Percentiles rank a stretch among this genome's conserved stretches.
Evolutionary conservation across 805 yeast genomes (phyloP).

Genomic region (Wickerhamiella occidentalis): DNA sequence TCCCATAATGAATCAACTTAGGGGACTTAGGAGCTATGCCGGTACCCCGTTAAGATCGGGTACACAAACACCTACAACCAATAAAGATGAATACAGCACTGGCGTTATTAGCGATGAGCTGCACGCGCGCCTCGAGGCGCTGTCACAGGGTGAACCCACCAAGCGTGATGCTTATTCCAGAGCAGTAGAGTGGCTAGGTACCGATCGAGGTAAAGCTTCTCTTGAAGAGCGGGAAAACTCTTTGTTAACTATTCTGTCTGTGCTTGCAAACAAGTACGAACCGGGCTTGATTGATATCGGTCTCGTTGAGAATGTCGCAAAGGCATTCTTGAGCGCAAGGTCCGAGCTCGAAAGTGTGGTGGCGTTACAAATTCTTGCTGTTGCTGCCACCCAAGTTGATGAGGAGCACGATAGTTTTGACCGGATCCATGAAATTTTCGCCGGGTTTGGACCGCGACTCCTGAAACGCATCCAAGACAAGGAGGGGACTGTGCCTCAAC

Average conservation of each 20-base stretch:
- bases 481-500: constrained; percentile 12
- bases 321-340: constrained; percentile 21
- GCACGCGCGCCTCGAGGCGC: constrained; percentile 19
- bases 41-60: constrained; percentile 9
- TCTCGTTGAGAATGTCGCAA: constrained; percentile 15
- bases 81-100: constrained; percentile 14
- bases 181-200: constrained; percentile 22
- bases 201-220: constrained; percentile 25
- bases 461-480: constrained; percentile 14
- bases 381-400: constrained; percentile 20
- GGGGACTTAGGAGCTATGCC: constrained; percentile 4
- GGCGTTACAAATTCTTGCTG: constrained; percentile 24
- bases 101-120: constrained; percentile 19
- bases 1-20: not conserved
- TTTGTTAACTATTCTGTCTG: constrained; percentile 21
- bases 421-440: constrained; percentile 17
- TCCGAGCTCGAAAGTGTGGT: constrained; percentile 25
- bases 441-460: constrained; percentile 12
- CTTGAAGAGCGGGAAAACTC: constrained; percentile 27
- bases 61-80: constrained; percentile 4
- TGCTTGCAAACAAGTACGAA: constrained; percentile 25
- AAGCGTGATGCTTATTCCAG: constrained; percentile 16
- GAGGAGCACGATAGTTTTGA: constrained; percentile 20
- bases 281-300: constrained; percentile 22
- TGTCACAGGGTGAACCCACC: constrained; percentile 11